phyloP scores from a whole-genome alignment of 345 rosid genomes.

The Excoecaria cochinchinensis region DNA sequence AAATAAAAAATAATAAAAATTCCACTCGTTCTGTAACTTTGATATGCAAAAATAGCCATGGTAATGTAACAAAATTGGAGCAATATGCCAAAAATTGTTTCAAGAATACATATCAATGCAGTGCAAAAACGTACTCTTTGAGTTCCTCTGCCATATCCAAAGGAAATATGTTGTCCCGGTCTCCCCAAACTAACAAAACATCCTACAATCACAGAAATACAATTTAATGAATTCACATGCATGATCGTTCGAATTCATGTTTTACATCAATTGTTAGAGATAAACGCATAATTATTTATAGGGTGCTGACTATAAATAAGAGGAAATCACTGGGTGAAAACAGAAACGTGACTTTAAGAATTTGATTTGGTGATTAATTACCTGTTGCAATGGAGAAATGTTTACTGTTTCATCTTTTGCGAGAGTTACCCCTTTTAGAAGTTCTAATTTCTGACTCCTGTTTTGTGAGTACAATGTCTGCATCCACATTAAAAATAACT shows the following conservation, averaged over 20 bases:
- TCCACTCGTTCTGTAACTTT: too few relatives aligned
- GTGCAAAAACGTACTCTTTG: conserved; percentile 43
- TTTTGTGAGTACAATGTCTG: conserved; percentile 64
- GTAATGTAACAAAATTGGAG: too few relatives aligned
- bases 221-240: background rate
- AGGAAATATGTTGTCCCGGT: conserved; percentile 73
- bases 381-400: conserved; percentile 67
- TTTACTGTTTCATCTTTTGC: conserved; percentile 43
- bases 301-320: too few relatives aligned
- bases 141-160: conserved; percentile 75
- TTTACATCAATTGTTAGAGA: too few relatives aligned
- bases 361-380: background rate
- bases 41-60: too few relatives aligned
- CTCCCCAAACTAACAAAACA: conserved; percentile 81
- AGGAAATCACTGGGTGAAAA: too few relatives aligned
- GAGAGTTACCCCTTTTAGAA: conserved; percentile 56
- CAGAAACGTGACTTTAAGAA: too few relatives aligned
- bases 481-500: conserved; percentile 6
- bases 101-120: background rate
- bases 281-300: too few relatives aligned
- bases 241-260: too few relatives aligned
- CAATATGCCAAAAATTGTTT: too few relatives aligned
- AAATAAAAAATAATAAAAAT: background rate
- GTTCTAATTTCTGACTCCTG: conserved; percentile 69
- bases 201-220: conserved; percentile 35